A percentile compares a stretch with the other conserved stretches of the same genome.
Evolutionary conservation across 2,329 filamentous ascomycete genomes (phyloP).

Genomic region (Lecanicillium sp.): DNA sequence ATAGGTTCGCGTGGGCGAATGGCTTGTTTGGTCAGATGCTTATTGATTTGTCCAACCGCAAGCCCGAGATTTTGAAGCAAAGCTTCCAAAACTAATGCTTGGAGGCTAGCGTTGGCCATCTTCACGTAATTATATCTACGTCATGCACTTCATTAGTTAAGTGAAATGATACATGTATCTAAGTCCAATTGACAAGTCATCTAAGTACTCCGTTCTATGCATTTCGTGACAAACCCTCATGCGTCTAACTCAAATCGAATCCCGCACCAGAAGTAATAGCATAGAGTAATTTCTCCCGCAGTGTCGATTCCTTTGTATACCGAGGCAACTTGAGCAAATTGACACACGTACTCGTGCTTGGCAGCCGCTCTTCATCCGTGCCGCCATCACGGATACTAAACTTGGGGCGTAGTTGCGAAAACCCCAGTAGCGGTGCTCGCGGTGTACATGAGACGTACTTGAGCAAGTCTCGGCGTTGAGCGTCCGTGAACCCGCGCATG

Average conservation of each 20-base stretch:
- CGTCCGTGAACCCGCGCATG: conserved; percentile 66
- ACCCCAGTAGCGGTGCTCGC: conserved; percentile 80
- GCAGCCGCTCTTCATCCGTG: conserved; percentile 58
- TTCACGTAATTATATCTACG: conserved; percentile 1
- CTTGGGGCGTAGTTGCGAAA: conserved; percentile 71
- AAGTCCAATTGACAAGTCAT: no score
- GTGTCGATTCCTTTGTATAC: conserved; percentile 55
- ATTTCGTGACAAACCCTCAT: no score
- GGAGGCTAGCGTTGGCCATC: neutral
- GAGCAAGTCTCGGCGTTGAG: conserved; percentile 73
- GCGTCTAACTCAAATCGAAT: conserved; percentile 67
- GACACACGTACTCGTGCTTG: conserved; percentile 92
- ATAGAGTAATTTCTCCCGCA: conserved; percentile 80
- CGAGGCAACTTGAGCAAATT: conserved; percentile 88
- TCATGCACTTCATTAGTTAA: neutral
- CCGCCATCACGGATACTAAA: conserved; percentile 83
- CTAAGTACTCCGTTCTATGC: no score
- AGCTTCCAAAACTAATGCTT: conserved; percentile 34
- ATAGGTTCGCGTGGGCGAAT: conserved; percentile 84
- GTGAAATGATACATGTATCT: neutral
- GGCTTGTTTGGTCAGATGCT: conserved; percentile 81
- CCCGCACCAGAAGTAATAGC: conserved; percentile 84
- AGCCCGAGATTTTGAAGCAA: conserved; percentile 52
- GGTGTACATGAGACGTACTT: conserved; percentile 96
- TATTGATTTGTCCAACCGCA: conserved; percentile 63